Conservation (phyloP, 257 asterid genomes). For the Solanum tarapatanum region DNA sequence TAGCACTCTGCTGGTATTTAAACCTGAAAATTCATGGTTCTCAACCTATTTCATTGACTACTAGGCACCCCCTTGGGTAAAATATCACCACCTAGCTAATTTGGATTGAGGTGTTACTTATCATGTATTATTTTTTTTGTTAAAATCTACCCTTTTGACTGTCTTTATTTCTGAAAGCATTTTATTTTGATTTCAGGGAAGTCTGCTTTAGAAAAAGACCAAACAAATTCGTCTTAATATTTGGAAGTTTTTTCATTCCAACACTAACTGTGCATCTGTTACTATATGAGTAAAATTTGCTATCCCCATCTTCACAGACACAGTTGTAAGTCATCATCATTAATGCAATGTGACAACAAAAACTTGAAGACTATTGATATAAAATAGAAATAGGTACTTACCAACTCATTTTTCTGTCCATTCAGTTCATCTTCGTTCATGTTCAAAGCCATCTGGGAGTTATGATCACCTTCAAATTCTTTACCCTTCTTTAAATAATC, state of each 20-base stretch:
- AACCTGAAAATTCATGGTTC: not conserved
- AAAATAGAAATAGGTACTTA: slow-evolving; percentile 36
- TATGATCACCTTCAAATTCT: slow-evolving; percentile 60
- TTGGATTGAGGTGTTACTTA: not conserved
- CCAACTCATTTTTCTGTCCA: slow-evolving; percentile 61
- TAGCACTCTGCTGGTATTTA: not conserved
- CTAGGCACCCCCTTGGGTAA: not conserved
- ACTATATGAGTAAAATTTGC: not conserved
- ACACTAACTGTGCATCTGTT: not conserved
- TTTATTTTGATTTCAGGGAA: not conserved
- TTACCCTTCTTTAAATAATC: slow-evolving; percentile 50
- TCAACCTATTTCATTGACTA: not conserved
- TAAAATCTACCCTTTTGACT: not conserved
- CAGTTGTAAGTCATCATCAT: not conserved
- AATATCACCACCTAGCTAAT: not conserved
- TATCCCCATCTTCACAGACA: not conserved
- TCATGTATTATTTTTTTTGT: not conserved
- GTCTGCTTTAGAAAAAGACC: not conserved
- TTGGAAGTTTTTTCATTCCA: not conserved
- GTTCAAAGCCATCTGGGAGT: slow-evolving; percentile 35
- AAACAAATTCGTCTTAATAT: not conserved
- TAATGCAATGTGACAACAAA: not conserved
- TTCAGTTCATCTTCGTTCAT: slow-evolving; percentile 50
- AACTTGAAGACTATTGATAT: slow-evolving; percentile 11
- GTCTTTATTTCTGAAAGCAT: not conserved